A percentile compares a stretch with the other conserved stretches of the same genome.
Evolutionary conservation across 805 yeast species (phyloP).

Genomic region (Yamadazyma paraphyllophila): DNA sequence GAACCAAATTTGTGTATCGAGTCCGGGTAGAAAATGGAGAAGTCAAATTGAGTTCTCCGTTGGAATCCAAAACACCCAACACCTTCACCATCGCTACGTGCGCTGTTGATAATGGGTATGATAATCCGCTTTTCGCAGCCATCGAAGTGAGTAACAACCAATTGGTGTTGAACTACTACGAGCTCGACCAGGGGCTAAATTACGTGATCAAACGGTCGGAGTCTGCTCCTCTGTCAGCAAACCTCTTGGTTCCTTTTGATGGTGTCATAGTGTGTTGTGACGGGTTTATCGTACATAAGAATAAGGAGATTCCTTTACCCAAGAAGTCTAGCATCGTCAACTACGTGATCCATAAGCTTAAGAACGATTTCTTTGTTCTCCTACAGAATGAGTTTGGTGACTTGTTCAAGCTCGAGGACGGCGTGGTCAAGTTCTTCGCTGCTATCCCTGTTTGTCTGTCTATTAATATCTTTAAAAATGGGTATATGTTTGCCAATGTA

Average conservation of each 20-base stretch:
- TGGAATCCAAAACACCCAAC: conserved; percentile 58
- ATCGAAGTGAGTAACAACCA: conserved; percentile 48
- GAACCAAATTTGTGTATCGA: conserved; percentile 67
- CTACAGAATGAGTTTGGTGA: conserved; percentile 75
- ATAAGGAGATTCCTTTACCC: conserved; percentile 32
- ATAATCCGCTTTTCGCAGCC: conserved; percentile 82
- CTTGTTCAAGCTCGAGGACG: conserved; percentile 58
- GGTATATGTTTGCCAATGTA: conserved; percentile 68
- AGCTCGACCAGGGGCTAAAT: conserved; percentile 82
- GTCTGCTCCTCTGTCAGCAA: conserved; percentile 35
- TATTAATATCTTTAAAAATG: conserved; percentile 66
- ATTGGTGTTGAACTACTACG: conserved; percentile 60
- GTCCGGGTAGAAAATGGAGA: conserved; percentile 47
- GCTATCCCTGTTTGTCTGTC: conserved; percentile 59
- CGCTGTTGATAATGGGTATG: conserved; percentile 73
- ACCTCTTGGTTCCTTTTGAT: conserved; percentile 64
- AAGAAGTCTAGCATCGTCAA: conserved; percentile 38
- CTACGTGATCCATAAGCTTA: conserved; percentile 66
- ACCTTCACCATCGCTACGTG: conserved; percentile 52
- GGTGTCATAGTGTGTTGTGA: conserved; percentile 65
- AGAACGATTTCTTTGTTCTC: conserved; percentile 61
- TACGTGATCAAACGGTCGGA: conserved; percentile 53
- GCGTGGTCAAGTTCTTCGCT: conserved; percentile 68
- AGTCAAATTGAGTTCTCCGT: conserved; percentile 63
- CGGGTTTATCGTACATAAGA: conserved; percentile 46